Evolutionary conservation across 768 basidiomycete genomes (phyloP).

Genomic region (Cystofilobasidium ferigula): DNA sequence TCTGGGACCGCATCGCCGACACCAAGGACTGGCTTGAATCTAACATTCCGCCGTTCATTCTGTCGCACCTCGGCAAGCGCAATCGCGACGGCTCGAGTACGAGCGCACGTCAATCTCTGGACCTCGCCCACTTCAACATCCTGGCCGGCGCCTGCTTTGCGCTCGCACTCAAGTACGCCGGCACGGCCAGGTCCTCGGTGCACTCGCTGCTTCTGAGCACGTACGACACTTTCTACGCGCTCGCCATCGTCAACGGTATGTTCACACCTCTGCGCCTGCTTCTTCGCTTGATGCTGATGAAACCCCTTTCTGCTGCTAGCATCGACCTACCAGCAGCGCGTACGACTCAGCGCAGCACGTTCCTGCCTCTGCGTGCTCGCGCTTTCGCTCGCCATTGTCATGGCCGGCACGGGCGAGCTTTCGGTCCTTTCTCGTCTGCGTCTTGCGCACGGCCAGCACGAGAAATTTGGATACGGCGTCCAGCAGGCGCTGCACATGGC

Average conservation of each 20-base stretch:
- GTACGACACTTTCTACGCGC: constrained; percentile 65
- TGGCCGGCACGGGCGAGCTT: constrained; percentile 95
- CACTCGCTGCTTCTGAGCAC: constrained; percentile 69
- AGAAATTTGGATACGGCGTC: constrained; percentile 46
- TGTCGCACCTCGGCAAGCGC: constrained; percentile 45
- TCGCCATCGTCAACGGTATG: constrained; percentile 59
- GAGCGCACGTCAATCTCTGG: constrained; percentile 52
- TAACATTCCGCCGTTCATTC: constrained; percentile 61
- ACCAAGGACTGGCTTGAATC: constrained; percentile 56
- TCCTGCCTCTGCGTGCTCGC: constrained; percentile 82
- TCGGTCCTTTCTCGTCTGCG: constrained; percentile 75
- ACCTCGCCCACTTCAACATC: constrained; percentile 84
- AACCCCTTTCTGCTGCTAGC: constrained; percentile 42
- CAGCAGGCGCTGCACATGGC: constrained; percentile 85
- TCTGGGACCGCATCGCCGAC: constrained; percentile 70
- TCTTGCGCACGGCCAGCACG: constrained; percentile 77
- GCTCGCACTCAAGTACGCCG: constrained; percentile 83
- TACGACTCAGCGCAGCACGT: constrained; percentile 73
- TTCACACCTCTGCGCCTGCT: not conserved
- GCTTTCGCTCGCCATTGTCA: constrained; percentile 76
- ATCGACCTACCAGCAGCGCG: constrained; percentile 70
- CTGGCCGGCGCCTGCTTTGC: constrained; percentile 84
- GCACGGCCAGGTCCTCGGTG: constrained; percentile 81
- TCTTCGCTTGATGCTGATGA: not conserved
- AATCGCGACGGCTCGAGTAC: constrained; percentile 34